Percentiles rank a stretch among this genome's conserved stretches.
phyloP scores from a whole-genome alignment of 768 basidiomycete species.

The Chalciporus sphaerocephalus region DNA sequence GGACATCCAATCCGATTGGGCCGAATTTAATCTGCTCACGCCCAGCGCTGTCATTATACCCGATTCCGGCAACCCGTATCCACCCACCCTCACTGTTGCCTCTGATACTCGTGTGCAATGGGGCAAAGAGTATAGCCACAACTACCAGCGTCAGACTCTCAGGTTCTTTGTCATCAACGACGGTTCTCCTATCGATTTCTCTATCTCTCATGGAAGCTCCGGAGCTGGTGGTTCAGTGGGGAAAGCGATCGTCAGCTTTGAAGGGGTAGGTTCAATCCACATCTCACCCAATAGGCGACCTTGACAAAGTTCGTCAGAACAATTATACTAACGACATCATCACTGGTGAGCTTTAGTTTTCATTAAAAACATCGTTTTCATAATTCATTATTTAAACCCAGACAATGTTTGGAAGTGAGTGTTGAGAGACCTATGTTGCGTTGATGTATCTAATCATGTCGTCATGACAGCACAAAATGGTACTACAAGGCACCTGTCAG shows the following conservation, averaged over 20 bases:
- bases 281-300: too few relatives aligned
- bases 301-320: too few relatives aligned
- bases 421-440: too few relatives aligned
- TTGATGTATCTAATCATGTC: too few relatives aligned
- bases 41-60: slow-evolving; percentile 1
- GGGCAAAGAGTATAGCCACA: slow-evolving; percentile 5
- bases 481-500: too few relatives aligned
- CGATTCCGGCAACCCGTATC: neutral
- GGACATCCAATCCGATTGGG: neutral
- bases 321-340: too few relatives aligned
- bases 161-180: slow-evolving; percentile 8
- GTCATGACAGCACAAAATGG: too few relatives aligned
- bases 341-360: too few relatives aligned
- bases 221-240: neutral
- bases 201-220: slow-evolving; percentile 2
- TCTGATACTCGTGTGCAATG: slow-evolving; percentile 12
- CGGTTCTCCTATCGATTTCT: slow-evolving; percentile 6
- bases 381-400: too few relatives aligned
- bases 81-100: neutral
- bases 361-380: too few relatives aligned
- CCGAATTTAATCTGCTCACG: slow-evolving; percentile 11
- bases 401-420: too few relatives aligned
- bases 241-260: slow-evolving; percentile 1
- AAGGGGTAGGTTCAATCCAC: neutral
- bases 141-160: slow-evolving; percentile 3